A percentile compares a stretch with the other conserved stretches of the same genome.
These are phyloP conservation scores for Pseudozyma sp. DNA, from an alignment of 1,284 basidiomycete species.

Conservation along the genomic window DNA sequence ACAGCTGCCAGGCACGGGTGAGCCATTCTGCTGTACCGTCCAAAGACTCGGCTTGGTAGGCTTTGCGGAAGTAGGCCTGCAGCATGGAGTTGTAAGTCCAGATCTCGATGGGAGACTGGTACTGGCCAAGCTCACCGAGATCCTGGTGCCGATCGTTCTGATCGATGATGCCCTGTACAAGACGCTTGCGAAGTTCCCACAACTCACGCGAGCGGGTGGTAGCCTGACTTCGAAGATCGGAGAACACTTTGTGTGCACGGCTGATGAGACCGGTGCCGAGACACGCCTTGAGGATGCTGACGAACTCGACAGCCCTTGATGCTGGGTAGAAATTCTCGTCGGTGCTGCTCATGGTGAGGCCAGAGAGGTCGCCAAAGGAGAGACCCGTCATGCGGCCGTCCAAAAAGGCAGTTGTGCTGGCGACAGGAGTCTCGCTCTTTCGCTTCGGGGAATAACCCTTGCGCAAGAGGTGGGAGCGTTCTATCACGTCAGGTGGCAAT, in stretches of 20 bases:
- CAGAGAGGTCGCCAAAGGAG: slow-evolving; percentile 45
- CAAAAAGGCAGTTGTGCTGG: slow-evolving; percentile 5
- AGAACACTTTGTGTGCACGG: slow-evolving; percentile 63
- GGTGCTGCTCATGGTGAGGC: slow-evolving; percentile 46
- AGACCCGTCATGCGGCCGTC: slow-evolving; percentile 21
- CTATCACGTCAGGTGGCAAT: slow-evolving; percentile 44
- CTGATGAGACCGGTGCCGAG: slow-evolving; percentile 60
- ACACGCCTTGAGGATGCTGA: slow-evolving; percentile 63
- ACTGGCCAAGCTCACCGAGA: slow-evolving; percentile 24
- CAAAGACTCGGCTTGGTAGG: slow-evolving; percentile 45
- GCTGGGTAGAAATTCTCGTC: slow-evolving; percentile 61
- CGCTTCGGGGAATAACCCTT: slow-evolving; percentile 23
- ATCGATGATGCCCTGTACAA: slow-evolving; percentile 42
- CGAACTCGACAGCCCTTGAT: slow-evolving; percentile 49
- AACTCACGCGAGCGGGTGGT: slow-evolving; percentile 41
- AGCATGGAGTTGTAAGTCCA: slow-evolving; percentile 65
- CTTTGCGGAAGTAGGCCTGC: slow-evolving; percentile 59
- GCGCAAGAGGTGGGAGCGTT: slow-evolving; percentile 31
- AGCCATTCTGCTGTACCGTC: slow-evolving; percentile 52
- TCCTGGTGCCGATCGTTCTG: slow-evolving; percentile 40
- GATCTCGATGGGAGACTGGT: slow-evolving; percentile 45
- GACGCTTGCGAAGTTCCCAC: slow-evolving; percentile 36
- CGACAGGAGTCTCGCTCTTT: slow-evolving; percentile 14
- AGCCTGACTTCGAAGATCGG: slow-evolving; percentile 52
- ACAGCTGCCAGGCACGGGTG: slow-evolving; percentile 55